These are phyloP conservation scores for Cryptomeria japonica DNA, from an alignment of 75 land plant genomes.

Conservation along the genomic window DNA sequence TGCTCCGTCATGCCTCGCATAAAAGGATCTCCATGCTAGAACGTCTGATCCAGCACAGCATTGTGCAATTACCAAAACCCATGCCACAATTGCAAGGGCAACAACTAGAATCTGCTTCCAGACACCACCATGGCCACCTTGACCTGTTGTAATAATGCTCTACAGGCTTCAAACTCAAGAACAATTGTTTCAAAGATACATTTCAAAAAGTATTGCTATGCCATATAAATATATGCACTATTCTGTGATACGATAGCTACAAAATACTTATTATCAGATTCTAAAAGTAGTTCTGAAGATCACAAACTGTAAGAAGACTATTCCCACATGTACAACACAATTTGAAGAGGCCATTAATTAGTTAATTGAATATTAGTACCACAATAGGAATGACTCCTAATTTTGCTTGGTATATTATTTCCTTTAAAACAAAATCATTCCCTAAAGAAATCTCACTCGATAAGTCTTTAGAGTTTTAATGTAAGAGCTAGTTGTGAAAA, in stretches of 20 bases:
- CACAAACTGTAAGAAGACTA: not conserved
- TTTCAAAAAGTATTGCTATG: not conserved
- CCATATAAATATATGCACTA: not conserved
- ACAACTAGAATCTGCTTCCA: constrained; percentile 47
- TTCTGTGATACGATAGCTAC: not conserved
- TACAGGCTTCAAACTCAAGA: not conserved
- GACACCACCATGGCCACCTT: constrained; percentile 13
- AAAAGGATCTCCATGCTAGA: constrained; percentile 79
- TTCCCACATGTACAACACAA: not conserved
- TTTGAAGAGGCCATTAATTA: not conserved
- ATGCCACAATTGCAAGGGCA: constrained; percentile 32
- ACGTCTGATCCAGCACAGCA: constrained; percentile 80
- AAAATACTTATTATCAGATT: not conserved
- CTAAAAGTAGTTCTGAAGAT: not conserved
- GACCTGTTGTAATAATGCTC: constrained; percentile 18
- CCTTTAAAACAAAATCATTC: not conserved
- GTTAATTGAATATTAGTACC: not conserved
- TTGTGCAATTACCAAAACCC: constrained; percentile 57
- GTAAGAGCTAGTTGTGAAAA: not conserved
- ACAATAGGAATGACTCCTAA: not conserved
- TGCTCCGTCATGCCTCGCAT: constrained; percentile 67
- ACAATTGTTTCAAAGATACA: not conserved
- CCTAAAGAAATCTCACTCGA: not conserved
- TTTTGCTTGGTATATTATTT: not conserved
- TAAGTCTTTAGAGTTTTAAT: not conserved